These are phyloP conservation scores for Dianthus caryophyllus DNA, from an alignment of 148 eudicot species.

Conservation along the genomic window DNA sequence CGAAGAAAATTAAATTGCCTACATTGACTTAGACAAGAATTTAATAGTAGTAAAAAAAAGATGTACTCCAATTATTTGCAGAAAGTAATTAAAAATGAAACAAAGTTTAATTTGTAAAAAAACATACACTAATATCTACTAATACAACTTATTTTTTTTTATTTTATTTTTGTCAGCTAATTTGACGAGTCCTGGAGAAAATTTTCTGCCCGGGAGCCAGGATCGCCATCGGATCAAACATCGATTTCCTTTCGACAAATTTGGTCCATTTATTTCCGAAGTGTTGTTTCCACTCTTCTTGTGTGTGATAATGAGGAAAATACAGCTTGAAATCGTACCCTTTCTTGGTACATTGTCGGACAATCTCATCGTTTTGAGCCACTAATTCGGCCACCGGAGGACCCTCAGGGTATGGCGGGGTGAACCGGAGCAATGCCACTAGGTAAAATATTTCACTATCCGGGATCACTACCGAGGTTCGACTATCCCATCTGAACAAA, in stretches of 20 bases:
- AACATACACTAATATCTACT: constrained; percentile 14
- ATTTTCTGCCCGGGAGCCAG: constrained; percentile 94
- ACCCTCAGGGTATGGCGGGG: constrained; percentile 46
- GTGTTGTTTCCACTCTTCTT: constrained; percentile 73
- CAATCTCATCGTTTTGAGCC: constrained; percentile 53
- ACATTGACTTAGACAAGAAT: too few species aligned
- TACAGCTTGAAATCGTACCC: constrained; percentile 66
- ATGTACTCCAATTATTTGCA: too few species aligned
- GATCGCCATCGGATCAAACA: constrained; percentile 72
- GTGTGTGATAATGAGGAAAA: constrained; percentile 61
- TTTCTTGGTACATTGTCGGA: constrained; percentile 39
- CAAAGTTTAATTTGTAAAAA: constrained; percentile 27
- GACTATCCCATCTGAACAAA: constrained; percentile 65
- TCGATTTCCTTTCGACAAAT: constrained; percentile 53
- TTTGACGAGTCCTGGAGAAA: constrained; percentile 38
- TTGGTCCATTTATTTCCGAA: constrained; percentile 66
- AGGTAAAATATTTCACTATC: constrained; percentile 70
- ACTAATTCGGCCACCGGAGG: constrained; percentile 48
- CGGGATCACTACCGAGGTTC: constrained; percentile 63
- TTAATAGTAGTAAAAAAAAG: too few species aligned
- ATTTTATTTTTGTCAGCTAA: not conserved
- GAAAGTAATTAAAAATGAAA: too few species aligned
- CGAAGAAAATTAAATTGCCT: too few species aligned
- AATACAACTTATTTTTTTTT: not conserved
- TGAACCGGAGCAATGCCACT: constrained; percentile 71